These are phyloP conservation scores for Saprolegnia parasitica DNA, from an alignment of 352 stramenopile species.

Conservation along the genomic window DNA sequence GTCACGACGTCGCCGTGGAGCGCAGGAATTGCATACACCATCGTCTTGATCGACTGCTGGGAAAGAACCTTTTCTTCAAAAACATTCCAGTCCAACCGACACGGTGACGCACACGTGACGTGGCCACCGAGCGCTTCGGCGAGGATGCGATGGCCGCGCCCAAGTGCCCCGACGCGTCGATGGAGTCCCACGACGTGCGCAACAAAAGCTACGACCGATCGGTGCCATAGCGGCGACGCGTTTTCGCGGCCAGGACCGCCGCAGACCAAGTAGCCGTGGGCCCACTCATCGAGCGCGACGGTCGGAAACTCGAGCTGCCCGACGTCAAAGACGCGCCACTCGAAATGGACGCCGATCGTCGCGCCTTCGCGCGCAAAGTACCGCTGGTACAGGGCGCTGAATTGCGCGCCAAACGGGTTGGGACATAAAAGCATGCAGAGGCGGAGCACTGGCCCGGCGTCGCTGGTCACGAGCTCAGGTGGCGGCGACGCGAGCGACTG, in stretches of 20 bases:
- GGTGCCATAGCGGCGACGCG: not conserved
- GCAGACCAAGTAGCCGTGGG: conserved; percentile 20
- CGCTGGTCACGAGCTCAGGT: not conserved
- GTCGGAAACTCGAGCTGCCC: conserved; percentile 23
- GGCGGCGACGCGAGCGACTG: not conserved
- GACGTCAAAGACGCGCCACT: conserved; percentile 25
- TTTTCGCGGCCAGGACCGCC: not conserved
- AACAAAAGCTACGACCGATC: not conserved
- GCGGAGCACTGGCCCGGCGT: not conserved
- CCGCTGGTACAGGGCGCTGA: conserved; percentile 18
- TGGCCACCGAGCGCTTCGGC: conserved; percentile 16
- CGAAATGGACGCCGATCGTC: not conserved
- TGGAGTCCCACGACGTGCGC: not conserved
- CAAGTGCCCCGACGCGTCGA: conserved; percentile 6
- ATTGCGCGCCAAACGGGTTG: conserved; percentile 26
- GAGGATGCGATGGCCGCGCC: conserved; percentile 10
- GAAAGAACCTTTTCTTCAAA: conserved; percentile 20
- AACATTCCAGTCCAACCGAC: not conserved
- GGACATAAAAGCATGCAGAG: conserved; percentile 25
- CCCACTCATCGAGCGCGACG: conserved; percentile 4
- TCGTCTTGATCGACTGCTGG: not conserved
- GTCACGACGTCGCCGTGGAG: conserved; percentile 23
- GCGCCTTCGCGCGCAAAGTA: conserved; percentile 14
- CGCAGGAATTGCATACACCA: conserved; percentile 1
- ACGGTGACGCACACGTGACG: not conserved